These are phyloP conservation scores for Prillingera fragicola DNA, from an alignment of 1,284 basidiomycete species.

Conservation along the genomic window DNA sequence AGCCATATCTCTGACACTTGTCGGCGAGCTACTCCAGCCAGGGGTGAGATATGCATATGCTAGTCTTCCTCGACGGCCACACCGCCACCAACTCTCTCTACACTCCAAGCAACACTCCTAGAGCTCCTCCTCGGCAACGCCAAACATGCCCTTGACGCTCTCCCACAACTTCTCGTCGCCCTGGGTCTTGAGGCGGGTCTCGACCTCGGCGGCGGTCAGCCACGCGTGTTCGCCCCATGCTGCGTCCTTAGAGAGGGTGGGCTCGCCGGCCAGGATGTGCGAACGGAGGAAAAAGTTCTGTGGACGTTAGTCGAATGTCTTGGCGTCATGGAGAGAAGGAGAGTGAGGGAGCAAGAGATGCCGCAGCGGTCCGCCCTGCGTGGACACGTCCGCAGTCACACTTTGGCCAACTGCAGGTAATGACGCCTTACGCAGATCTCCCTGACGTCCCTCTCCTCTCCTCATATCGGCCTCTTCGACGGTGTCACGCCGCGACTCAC, in stretches of 20 bases:
- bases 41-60: constrained; percentile 17
- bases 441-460: background rate
- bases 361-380: too few species aligned
- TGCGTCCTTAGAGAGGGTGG: constrained; percentile 26
- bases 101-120: background rate
- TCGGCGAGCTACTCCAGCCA: too few species aligned
- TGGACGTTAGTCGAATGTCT: too few species aligned
- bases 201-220: constrained; percentile 36
- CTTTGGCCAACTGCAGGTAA: too few species aligned
- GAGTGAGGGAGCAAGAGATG: background rate
- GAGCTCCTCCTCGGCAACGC: constrained; percentile 18
- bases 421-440: too few species aligned
- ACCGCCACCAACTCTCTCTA: background rate
- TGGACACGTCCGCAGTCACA: too few species aligned
- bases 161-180: constrained; percentile 39
- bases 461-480: too few species aligned
- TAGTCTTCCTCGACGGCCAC: background rate
- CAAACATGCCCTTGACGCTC: constrained; percentile 39
- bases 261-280: constrained; percentile 45
- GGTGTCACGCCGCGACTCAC: too few species aligned
- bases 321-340: background rate
- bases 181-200: constrained; percentile 31
- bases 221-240: constrained; percentile 33
- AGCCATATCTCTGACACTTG: too few species aligned
- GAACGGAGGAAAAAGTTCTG: constrained; percentile 48